Percentiles rank a stretch among this genome's conserved stretches.
Conservation (phyloP, 495 filamentous ascomycete genomes). For the Penicillium fimorum region DNA sequence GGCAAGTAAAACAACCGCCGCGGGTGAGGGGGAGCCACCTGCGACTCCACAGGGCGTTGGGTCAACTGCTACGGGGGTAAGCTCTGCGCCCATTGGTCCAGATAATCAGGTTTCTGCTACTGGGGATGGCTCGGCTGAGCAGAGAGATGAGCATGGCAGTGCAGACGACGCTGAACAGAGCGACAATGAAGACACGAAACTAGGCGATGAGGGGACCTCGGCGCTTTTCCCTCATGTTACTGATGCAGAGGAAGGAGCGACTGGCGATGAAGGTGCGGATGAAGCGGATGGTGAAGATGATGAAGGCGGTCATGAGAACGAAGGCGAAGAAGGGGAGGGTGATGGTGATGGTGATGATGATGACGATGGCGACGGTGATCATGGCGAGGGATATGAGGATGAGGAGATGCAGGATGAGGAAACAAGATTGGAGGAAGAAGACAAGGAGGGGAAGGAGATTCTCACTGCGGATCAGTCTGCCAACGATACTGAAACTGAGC, state of each 20-base stretch:
- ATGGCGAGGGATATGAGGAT: slow-evolving; percentile 18
- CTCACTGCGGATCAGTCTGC: slow-evolving; percentile 10
- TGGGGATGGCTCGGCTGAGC: slow-evolving; percentile 22
- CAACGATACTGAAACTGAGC: slow-evolving; percentile 18
- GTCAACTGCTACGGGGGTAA: slow-evolving; percentile 15
- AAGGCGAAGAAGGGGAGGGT: slow-evolving; percentile 23
- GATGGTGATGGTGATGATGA: slow-evolving; percentile 16
- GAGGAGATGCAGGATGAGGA: slow-evolving; percentile 28
- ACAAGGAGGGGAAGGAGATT: slow-evolving; percentile 22
- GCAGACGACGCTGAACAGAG: slow-evolving; percentile 80
- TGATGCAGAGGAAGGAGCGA: slow-evolving; percentile 30
- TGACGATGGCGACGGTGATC: slow-evolving; percentile 19
- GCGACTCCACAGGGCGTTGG: slow-evolving; percentile 11
- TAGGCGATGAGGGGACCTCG: slow-evolving; percentile 41
- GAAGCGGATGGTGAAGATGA: slow-evolving; percentile 61
- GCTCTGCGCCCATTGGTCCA: slow-evolving; percentile 15
- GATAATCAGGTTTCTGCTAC: slow-evolving; percentile 7
- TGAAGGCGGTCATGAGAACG: slow-evolving; percentile 22
- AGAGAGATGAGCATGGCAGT: slow-evolving; percentile 59
- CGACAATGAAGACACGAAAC: slow-evolving; percentile 57
- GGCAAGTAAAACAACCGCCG: slow-evolving; percentile 26
- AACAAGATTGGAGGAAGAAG: slow-evolving; percentile 17
- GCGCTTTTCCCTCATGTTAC: slow-evolving; percentile 39
- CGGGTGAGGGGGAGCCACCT: slow-evolving; percentile 25
- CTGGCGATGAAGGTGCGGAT: slow-evolving; percentile 26